These are phyloP conservation scores for Hemerocallis citrina DNA, from an alignment of 106 monocot species.

Conservation along the genomic window DNA sequence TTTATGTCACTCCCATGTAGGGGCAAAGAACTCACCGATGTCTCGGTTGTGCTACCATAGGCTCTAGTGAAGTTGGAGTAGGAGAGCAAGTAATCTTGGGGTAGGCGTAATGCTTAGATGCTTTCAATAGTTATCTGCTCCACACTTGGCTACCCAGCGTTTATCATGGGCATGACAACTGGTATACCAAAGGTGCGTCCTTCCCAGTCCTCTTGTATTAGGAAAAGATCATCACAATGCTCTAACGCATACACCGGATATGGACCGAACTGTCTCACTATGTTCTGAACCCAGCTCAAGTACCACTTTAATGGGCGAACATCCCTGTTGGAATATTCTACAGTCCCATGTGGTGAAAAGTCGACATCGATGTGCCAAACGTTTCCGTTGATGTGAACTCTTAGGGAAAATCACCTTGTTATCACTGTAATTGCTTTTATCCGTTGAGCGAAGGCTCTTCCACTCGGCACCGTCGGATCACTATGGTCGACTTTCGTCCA, in stretches of 20 bases:
- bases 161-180: not conserved
- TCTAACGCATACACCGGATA: constrained; percentile 2
- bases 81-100: not conserved
- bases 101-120: not conserved
- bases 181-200: not conserved
- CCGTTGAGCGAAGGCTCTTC: no score
- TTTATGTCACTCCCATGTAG: not conserved
- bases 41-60: not conserved
- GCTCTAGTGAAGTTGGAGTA: not conserved
- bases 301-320: no score
- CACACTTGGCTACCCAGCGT: constrained; percentile 4
- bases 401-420: no score
- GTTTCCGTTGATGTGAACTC: no score
- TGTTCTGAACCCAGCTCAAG: constrained; percentile 5
- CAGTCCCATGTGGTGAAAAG: no score
- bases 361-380: no score
- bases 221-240: constrained; percentile 1
- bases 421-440: no score
- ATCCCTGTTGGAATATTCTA: no score
- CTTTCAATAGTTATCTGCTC: not conserved
- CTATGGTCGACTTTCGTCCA: no score
- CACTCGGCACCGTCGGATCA: no score
- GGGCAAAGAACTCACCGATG: not conserved
- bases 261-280: constrained; percentile 6
- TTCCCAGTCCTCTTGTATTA: not conserved